phyloP scores from a whole-genome alignment of 2,329 filamentous ascomycete genomes.

The Hymenoscyphus salicellus region DNA sequence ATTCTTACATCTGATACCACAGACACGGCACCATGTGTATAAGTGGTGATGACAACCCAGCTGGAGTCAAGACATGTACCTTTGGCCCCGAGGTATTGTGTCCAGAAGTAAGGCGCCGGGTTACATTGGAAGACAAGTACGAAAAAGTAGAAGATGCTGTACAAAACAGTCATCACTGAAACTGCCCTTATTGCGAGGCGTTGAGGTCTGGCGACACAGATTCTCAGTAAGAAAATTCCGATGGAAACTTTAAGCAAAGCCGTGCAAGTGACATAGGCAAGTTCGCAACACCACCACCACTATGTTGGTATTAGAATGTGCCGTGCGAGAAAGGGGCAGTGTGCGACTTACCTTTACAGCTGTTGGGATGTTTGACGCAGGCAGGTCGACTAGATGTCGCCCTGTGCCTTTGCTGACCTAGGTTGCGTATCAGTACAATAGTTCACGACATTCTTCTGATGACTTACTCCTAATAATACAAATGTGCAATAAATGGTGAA shows the following conservation, averaged over 20 bases:
- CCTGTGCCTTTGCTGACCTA: conserved; percentile 28
- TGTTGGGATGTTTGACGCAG: conserved; percentile 25
- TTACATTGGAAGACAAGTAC: conserved; percentile 41
- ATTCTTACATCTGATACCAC: conserved; percentile 2
- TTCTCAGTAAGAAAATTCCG: conserved; percentile 41
- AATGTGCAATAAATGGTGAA: conserved; percentile 29
- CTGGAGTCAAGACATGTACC: conserved; percentile 37
- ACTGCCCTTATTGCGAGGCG: conserved; percentile 37
- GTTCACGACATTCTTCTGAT: background rate
- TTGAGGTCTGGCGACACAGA: conserved; percentile 35
- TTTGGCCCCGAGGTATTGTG: conserved; percentile 33
- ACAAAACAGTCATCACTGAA: conserved; percentile 35
- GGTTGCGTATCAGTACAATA: background rate
- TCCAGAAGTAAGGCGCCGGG: conserved; percentile 41
- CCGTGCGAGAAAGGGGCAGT: background rate
- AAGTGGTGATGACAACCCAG: conserved; percentile 32
- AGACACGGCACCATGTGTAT: conserved; percentile 46
- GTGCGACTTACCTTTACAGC: conserved; percentile 29
- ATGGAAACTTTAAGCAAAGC: conserved; percentile 41
- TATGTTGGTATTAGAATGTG: conserved; percentile 7
- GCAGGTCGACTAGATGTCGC: conserved; percentile 26
- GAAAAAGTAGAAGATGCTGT: conserved; percentile 39
- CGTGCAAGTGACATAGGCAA: conserved; percentile 41
- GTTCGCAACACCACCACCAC: conserved; percentile 41
- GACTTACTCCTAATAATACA: conserved; percentile 24